Conservation (phyloP, 2,329 filamentous ascomycete genomes). For the Penicillium griseofulvum region DNA sequence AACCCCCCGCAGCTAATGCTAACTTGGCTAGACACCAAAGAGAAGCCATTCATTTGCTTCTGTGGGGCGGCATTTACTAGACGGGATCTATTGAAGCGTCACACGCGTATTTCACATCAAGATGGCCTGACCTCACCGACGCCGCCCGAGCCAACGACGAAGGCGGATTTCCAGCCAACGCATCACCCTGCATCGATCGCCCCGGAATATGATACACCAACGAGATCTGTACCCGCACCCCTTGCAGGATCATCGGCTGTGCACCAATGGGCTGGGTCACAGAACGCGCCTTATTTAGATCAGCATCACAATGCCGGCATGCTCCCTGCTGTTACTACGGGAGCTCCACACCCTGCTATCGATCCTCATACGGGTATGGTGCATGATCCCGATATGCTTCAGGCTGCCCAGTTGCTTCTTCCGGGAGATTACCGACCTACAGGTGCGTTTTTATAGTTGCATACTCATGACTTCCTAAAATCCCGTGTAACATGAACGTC, state of each 20-base stretch:
- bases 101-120: conserved; percentile 34
- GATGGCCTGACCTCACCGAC: conserved; percentile 31
- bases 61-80: conserved; percentile 38
- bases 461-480: not conserved
- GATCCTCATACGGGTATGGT: conserved; percentile 23
- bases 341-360: conserved; percentile 13
- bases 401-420: conserved; percentile 35
- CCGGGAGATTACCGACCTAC: conserved; percentile 30
- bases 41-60: conserved; percentile 38
- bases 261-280: conserved; percentile 30
- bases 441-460: conserved; percentile 15
- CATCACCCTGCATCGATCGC: conserved; percentile 15
- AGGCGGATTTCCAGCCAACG: conserved; percentile 17
- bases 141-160: conserved; percentile 23
- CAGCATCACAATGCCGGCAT: conserved; percentile 21
- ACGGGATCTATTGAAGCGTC: conserved; percentile 36
- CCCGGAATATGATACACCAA: conserved; percentile 23
- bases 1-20: conserved; percentile 1
- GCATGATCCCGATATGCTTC: conserved; percentile 41
- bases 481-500: not conserved
- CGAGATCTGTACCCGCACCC: conserved; percentile 21
- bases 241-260: conserved; percentile 22
- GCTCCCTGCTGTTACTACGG: conserved; percentile 16
- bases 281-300: conserved; percentile 27
- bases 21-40: conserved; percentile 31